A percentile compares a stretch with the other conserved stretches of the same genome.
Evolutionary conservation across 1,284 basidiomycete genomes (phyloP).

Genomic region (Hypsizygus ulmarius): DNA sequence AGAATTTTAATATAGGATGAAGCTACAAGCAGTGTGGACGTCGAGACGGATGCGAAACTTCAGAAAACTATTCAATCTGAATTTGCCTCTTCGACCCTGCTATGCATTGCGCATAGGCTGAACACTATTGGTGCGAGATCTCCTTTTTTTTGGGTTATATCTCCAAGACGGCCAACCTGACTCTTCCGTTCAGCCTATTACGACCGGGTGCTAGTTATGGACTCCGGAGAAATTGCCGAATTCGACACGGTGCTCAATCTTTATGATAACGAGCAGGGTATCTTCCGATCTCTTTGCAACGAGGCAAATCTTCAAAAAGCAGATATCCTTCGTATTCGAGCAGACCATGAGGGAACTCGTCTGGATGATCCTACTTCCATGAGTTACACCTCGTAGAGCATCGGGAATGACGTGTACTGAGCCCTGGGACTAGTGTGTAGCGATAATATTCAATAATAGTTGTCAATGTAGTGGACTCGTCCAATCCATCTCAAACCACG

Average conservation of each 20-base stretch:
- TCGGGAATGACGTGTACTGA: no score
- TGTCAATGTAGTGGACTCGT: no score
- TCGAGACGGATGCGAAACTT: conserved; percentile 77
- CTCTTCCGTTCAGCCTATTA: conserved; percentile 51
- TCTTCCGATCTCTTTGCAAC: conserved; percentile 77
- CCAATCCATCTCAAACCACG: no score
- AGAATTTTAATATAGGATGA: conserved; percentile 46
- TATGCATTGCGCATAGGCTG: conserved; percentile 76
- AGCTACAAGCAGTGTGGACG: conserved; percentile 83
- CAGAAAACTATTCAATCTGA: conserved; percentile 74
- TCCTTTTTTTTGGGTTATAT: background rate
- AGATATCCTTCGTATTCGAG: conserved; percentile 37
- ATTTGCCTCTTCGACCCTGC: conserved; percentile 53
- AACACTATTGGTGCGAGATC: conserved; percentile 60
- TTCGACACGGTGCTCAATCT: conserved; percentile 79
- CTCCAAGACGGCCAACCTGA: background rate
- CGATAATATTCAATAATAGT: no score
- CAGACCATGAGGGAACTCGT: conserved; percentile 23
- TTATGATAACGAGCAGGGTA: conserved; percentile 65
- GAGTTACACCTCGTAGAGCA: conserved; percentile 2
- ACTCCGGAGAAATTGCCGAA: conserved; percentile 66
- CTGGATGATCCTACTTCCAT: no score
- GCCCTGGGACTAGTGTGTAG: no score
- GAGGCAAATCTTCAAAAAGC: conserved; percentile 57
- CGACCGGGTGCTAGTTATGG: conserved; percentile 77